These are phyloP conservation scores for Bipolaris cookei DNA, from an alignment of 2,329 filamentous ascomycete species.

Conservation along the genomic window DNA sequence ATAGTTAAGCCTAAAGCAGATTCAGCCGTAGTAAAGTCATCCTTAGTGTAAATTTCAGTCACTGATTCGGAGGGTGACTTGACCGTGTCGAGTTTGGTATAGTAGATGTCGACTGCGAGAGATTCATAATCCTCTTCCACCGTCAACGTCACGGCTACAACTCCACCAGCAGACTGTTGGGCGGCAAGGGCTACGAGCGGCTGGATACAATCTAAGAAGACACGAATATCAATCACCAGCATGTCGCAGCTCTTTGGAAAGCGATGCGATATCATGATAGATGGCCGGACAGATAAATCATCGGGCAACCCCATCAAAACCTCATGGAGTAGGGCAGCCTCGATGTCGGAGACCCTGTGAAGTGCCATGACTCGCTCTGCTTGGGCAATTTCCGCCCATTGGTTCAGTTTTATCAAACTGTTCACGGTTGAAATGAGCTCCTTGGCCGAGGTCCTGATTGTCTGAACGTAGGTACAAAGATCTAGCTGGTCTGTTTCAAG, in stretches of 20 bases:
- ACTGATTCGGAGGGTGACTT: constrained; percentile 48
- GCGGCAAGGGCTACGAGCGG: constrained; percentile 53
- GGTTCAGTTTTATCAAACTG: constrained; percentile 53
- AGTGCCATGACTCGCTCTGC: constrained; percentile 29
- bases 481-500: constrained; percentile 26
- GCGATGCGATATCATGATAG: constrained; percentile 44
- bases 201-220: constrained; percentile 54
- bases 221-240: constrained; percentile 47
- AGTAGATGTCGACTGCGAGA: constrained; percentile 52
- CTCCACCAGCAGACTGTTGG: constrained; percentile 50
- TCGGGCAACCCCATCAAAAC: constrained; percentile 38
- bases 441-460: constrained; percentile 51
- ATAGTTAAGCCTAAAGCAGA: constrained; percentile 55
- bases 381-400: constrained; percentile 48
- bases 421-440: constrained; percentile 56
- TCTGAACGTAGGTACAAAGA: constrained; percentile 38
- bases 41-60: constrained; percentile 55
- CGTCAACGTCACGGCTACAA: constrained; percentile 47
- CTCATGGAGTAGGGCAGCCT: constrained; percentile 43
- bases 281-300: constrained; percentile 33
- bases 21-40: constrained; percentile 47
- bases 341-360: constrained; percentile 42
- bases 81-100: constrained; percentile 53
- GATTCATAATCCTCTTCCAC: constrained; percentile 37
- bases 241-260: constrained; percentile 39